Percentiles rank a stretch among this genome's conserved stretches.
phyloP scores from a whole-genome alignment of 78 protist genomes.

The Guillardia theta region DNA sequence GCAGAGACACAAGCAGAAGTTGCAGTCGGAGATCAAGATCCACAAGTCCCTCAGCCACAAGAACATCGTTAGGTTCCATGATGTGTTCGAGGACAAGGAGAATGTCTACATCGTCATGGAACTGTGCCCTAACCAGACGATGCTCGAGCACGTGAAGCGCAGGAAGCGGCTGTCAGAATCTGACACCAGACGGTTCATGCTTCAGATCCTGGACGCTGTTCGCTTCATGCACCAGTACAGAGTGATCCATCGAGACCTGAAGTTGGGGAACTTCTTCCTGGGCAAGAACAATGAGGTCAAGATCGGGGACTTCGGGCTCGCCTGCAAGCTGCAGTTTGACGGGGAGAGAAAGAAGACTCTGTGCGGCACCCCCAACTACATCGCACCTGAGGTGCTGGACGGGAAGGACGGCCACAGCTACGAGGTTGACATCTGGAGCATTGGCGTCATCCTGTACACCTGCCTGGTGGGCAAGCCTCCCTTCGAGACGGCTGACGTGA shows the following conservation, averaged over 20 bases:
- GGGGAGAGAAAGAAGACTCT: slow-evolving; percentile 91
- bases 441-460: slow-evolving; percentile 75
- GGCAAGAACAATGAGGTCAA: slow-evolving; percentile 68
- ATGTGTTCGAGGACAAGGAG: slow-evolving; percentile 83
- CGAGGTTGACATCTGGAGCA: slow-evolving; percentile 55
- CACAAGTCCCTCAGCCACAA: slow-evolving; percentile 85
- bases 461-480: slow-evolving; percentile 94
- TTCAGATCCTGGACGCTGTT: slow-evolving; percentile 61
- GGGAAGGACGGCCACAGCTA: slow-evolving; percentile 54
- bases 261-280: slow-evolving; percentile 91
- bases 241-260: slow-evolving; percentile 87
- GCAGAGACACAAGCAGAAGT: slow-evolving; percentile 74
- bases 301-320: slow-evolving; percentile 97
- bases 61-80: slow-evolving; percentile 84
- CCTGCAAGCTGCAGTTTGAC: slow-evolving; percentile 73
- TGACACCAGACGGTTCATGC: slow-evolving; percentile 68
- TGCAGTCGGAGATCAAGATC: slow-evolving; percentile 87
- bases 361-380: slow-evolving; percentile 99
- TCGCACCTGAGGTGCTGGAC: slow-evolving; percentile 96
- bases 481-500: slow-evolving; percentile 88
- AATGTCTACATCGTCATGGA: slow-evolving; percentile 93
- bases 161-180: slow-evolving; percentile 67
- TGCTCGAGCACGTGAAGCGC: slow-evolving; percentile 78
- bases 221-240: slow-evolving; percentile 62
- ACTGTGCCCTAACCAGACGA: slow-evolving; percentile 85